These are phyloP conservation scores for Tetrapisispora phaffii DNA, from an alignment of 805 yeast genomes.

Conservation along the genomic window DNA sequence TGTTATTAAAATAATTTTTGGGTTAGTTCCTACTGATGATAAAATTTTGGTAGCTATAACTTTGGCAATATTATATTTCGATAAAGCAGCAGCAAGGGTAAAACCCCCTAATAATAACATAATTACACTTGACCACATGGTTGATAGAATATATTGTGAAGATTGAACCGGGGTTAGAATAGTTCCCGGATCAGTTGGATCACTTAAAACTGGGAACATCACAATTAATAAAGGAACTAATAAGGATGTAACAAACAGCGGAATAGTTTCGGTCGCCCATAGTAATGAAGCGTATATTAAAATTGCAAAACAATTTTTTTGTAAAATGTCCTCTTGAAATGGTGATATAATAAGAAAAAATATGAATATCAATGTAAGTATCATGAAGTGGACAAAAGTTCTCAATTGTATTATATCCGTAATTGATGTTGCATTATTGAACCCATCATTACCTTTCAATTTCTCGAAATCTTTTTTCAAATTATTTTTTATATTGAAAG, in stretches of 20 bases:
- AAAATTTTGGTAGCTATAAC: conserved; percentile 73
- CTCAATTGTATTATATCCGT: not conserved
- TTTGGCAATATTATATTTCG: conserved; percentile 84
- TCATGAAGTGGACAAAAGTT: conserved; percentile 33
- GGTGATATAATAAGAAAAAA: conserved; percentile 41
- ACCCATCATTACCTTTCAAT: not conserved
- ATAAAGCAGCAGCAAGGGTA: conserved; percentile 86
- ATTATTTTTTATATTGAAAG: conserved; percentile 1
- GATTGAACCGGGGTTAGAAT: conserved; percentile 56
- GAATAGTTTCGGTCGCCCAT: conserved; percentile 75
- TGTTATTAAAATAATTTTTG: conserved; percentile 62
- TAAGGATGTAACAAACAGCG: conserved; percentile 67
- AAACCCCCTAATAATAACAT: conserved; percentile 88
- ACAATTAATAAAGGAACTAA: conserved; percentile 77
- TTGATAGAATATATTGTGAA: conserved; percentile 57
- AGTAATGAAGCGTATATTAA: conserved; percentile 70
- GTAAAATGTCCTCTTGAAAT: conserved; percentile 47
- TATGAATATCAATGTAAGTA: conserved; percentile 42
- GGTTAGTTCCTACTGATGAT: conserved; percentile 77
- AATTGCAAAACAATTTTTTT: conserved; percentile 73
- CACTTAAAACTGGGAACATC: conserved; percentile 55
- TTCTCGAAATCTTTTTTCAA: conserved; percentile 1
- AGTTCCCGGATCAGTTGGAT: conserved; percentile 35
- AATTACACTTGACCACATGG: conserved; percentile 95
- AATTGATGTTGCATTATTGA: not conserved